phyloP scores from a whole-genome alignment of 768 basidiomycete genomes.

The Leccinum broughii region DNA sequence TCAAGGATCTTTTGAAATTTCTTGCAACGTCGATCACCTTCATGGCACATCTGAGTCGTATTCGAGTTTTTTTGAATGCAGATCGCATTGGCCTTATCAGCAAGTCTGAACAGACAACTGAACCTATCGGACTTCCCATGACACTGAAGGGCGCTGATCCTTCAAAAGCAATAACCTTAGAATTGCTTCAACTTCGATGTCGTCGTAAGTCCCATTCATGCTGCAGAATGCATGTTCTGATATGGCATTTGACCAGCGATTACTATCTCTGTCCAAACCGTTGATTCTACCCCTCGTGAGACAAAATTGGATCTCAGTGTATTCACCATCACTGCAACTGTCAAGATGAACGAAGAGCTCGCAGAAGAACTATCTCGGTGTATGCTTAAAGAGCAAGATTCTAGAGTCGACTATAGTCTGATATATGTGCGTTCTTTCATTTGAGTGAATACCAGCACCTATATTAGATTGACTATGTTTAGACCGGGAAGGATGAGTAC shows the following conservation, averaged over 20 bases:
- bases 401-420: constrained; percentile 3
- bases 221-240: no score
- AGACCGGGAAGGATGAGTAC: constrained; percentile 11
- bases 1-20: constrained; percentile 85
- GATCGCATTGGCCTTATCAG: constrained; percentile 63
- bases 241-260: no score
- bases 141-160: constrained; percentile 55
- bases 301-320: constrained; percentile 12
- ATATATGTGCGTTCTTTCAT: constrained; percentile 7
- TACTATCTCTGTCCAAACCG: no score
- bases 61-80: constrained; percentile 79
- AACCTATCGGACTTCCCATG: constrained; percentile 49
- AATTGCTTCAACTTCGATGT: constrained; percentile 39
- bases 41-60: constrained; percentile 71
- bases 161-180: constrained; percentile 56
- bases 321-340: constrained; percentile 20
- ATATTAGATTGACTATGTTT: neutral
- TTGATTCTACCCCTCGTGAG: neutral
- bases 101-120: constrained; percentile 48
- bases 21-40: constrained; percentile 89
- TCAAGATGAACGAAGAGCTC: neutral
- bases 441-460: neutral
- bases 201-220: constrained; percentile 18
- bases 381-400: neutral
- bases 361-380: neutral